Conservation (phyloP, 2,329 filamentous ascomycete genomes). For the Aureobasidium lini region DNA sequence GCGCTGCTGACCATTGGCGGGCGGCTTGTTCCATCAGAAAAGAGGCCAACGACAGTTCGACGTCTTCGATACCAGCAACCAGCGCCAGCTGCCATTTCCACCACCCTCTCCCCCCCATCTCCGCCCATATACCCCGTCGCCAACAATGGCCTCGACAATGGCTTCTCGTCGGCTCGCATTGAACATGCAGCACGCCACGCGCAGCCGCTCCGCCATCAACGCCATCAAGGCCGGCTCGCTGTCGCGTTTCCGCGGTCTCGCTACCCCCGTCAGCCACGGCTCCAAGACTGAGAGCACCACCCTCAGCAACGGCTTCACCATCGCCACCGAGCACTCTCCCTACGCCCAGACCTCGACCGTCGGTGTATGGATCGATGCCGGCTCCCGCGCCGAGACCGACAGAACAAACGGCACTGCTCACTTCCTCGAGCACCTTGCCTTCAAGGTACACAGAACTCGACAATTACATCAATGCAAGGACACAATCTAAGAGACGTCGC, state of each 20-base stretch:
- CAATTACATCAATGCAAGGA: slow-evolving; percentile 8
- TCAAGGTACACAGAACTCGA: slow-evolving; percentile 64
- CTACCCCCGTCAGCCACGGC: slow-evolving; percentile 67
- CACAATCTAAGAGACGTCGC: slow-evolving; percentile 12
- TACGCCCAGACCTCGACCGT: slow-evolving; percentile 98
- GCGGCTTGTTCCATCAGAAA: slow-evolving; percentile 5
- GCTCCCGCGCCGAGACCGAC: slow-evolving; percentile 94
- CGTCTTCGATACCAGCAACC: slow-evolving; percentile 19
- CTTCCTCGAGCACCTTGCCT: slow-evolving; percentile 98
- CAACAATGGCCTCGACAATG: slow-evolving; percentile 49
- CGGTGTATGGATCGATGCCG: slow-evolving; percentile 98
- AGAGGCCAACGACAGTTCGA: slow-evolving; percentile 4
- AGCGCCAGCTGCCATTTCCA: slow-evolving; percentile 27
- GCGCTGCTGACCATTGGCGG: neutral
- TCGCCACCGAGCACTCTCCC: slow-evolving; percentile 95
- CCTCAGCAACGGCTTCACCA: slow-evolving; percentile 93
- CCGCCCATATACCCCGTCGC: slow-evolving; percentile 22
- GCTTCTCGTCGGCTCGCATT: slow-evolving; percentile 95
- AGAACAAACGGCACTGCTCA: slow-evolving; percentile 99
- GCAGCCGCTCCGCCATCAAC: slow-evolving; percentile 77
- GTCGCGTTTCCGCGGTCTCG: slow-evolving; percentile 76
- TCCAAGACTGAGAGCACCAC: slow-evolving; percentile 93
- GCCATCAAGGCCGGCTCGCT: slow-evolving; percentile 57
- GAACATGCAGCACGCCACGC: slow-evolving; percentile 84
- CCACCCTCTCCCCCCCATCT: slow-evolving; percentile 31